A percentile compares a stretch with the other conserved stretches of the same genome.
Evolutionary conservation across 257 asterid species (phyloP).

Genomic region (Nicotiana benthamiana): DNA sequence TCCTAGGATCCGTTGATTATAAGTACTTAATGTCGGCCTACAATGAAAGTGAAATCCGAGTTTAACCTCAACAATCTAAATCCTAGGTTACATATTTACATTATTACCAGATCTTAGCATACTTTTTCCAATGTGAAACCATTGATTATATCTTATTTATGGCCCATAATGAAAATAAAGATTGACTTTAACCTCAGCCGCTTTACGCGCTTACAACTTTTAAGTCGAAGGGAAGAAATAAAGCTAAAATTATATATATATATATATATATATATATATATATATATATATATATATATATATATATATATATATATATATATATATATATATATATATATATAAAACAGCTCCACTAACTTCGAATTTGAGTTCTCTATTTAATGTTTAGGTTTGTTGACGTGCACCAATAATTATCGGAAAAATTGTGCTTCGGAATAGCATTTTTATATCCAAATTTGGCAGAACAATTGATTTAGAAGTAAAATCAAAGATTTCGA

Average conservation of each 20-base stretch:
- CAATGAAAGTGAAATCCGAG: background rate
- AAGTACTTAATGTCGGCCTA: too few relatives aligned
- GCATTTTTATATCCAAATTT: background rate
- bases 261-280: too few relatives aligned
- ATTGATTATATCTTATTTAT: background rate
- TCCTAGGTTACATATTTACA: background rate
- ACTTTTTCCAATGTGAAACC: background rate
- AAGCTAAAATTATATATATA: background rate
- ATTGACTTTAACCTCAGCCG: conserved; percentile 1
- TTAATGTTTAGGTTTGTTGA: background rate
- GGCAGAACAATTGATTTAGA: background rate
- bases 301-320: too few relatives aligned
- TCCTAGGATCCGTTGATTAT: background rate
- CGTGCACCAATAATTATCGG: background rate
- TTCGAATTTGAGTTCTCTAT: background rate
- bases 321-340: too few relatives aligned
- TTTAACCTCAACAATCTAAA: background rate
- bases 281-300: too few relatives aligned
- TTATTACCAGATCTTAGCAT: background rate
- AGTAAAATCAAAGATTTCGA: background rate
- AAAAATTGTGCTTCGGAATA: background rate
- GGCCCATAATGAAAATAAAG: background rate
- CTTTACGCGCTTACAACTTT: background rate
- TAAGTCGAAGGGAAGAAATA: background rate
- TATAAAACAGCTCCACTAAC: background rate